Percentiles rank a stretch among this genome's conserved stretches.
phyloP scores from a whole-genome alignment of 345 rosid genomes.

The Melaleuca quinquenervia region DNA sequence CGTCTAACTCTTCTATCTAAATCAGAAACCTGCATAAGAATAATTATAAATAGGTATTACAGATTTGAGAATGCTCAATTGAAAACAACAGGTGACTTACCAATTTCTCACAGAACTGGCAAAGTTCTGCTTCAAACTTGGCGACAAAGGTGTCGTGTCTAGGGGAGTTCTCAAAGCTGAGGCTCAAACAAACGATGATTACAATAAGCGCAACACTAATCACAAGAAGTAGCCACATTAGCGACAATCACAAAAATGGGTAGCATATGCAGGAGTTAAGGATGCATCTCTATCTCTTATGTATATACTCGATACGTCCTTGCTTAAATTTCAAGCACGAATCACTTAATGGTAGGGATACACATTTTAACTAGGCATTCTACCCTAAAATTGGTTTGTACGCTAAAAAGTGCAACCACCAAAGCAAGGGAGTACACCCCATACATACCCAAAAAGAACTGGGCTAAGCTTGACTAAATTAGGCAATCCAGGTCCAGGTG shows the following conservation, averaged over 20 bases:
- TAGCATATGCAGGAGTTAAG: background rate
- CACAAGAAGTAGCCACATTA: background rate
- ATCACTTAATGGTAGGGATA: background rate
- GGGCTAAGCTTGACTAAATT: background rate
- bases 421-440: background rate
- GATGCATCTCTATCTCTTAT: background rate
- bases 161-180: constrained; percentile 85
- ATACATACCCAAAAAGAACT: background rate
- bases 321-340: background rate
- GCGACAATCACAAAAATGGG: background rate
- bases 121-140: constrained; percentile 91
- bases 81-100: constrained; percentile 22
- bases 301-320: background rate
- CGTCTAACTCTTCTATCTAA: constrained; percentile 95
- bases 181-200: constrained; percentile 6
- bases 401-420: background rate
- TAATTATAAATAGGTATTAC: background rate
- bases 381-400: background rate
- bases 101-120: constrained; percentile 88
- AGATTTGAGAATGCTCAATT: background rate
- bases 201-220: background rate
- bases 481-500: background rate
- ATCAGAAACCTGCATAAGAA: constrained; percentile 61
- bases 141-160: constrained; percentile 60
- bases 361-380: background rate